Conservation (phyloP, 306 rosid genomes). For the Pyrus pyrifolia region DNA sequence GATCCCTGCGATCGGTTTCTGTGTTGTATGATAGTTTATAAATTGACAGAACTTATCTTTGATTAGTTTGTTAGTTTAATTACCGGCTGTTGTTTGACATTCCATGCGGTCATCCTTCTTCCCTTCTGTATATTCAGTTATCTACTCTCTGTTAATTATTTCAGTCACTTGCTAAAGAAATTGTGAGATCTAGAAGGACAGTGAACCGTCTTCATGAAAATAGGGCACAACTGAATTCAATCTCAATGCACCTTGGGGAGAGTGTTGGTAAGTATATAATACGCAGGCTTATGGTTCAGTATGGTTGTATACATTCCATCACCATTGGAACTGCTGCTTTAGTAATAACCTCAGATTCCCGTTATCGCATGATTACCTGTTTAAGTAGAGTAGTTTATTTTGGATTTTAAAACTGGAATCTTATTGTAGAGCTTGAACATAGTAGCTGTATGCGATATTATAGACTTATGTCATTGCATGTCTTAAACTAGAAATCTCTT, state of each 20-base stretch:
- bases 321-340: neutral
- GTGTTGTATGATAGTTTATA: neutral
- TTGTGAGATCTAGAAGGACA: constrained; percentile 80
- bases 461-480: neutral
- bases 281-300: neutral
- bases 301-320: neutral
- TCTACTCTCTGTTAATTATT: neutral
- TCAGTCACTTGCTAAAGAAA: constrained; percentile 87
- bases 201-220: constrained; percentile 95
- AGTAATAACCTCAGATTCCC: neutral
- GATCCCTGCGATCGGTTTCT: neutral
- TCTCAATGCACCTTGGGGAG: constrained; percentile 99
- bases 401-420: neutral
- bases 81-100: neutral
- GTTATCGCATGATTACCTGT: neutral
- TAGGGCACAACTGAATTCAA: constrained; percentile 87
- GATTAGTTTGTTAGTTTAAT: neutral
- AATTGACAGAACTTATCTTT: neutral
- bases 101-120: neutral
- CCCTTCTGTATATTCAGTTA: neutral
- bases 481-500: neutral
- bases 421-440: neutral
- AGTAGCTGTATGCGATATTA: neutral
- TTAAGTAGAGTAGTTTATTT: neutral
- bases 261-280: constrained; percentile 69